Conservation (phyloP, 2,329 filamentous ascomycete genomes). For the Botrytis porri region DNA sequence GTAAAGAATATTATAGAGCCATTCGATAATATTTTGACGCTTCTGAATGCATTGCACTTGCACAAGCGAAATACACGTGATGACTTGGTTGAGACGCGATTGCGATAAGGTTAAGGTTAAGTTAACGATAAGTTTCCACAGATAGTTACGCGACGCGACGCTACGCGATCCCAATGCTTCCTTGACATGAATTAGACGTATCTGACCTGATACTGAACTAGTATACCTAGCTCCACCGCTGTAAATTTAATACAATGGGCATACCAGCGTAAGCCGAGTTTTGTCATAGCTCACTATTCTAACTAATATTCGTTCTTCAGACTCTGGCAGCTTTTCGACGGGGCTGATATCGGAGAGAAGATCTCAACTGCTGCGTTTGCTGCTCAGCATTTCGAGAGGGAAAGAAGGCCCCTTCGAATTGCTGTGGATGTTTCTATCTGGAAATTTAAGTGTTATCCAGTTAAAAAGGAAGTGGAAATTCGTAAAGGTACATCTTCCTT, state of each 20-base stretch:
- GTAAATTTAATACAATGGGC: conserved; percentile 12
- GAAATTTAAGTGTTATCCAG: conserved; percentile 85
- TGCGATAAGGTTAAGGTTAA: too few species aligned
- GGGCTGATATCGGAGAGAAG: conserved; percentile 14
- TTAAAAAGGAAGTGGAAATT: conserved; percentile 66
- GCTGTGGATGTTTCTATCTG: conserved; percentile 93
- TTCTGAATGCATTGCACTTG: too few species aligned
- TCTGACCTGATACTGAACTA: too few species aligned
- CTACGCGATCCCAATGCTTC: background rate
- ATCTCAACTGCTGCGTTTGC: conserved; percentile 49
- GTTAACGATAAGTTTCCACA: too few species aligned
- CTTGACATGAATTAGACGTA: background rate
- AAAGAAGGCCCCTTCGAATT: conserved; percentile 69
- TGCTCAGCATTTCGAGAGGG: conserved; percentile 66
- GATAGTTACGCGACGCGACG: background rate
- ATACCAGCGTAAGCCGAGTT: background rate
- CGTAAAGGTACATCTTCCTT: background rate
- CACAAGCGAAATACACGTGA: background rate
- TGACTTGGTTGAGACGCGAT: background rate
- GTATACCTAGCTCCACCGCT: too few species aligned
- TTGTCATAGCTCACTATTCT: background rate
- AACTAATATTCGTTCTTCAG: background rate
- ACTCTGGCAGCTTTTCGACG: conserved; percentile 14
- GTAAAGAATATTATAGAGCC: too few species aligned
- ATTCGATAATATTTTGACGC: too few species aligned